These are phyloP conservation scores for Apiotrichum akiyoshidainum DNA, from an alignment of 1,284 basidiomycete genomes.

Conservation along the genomic window DNA sequence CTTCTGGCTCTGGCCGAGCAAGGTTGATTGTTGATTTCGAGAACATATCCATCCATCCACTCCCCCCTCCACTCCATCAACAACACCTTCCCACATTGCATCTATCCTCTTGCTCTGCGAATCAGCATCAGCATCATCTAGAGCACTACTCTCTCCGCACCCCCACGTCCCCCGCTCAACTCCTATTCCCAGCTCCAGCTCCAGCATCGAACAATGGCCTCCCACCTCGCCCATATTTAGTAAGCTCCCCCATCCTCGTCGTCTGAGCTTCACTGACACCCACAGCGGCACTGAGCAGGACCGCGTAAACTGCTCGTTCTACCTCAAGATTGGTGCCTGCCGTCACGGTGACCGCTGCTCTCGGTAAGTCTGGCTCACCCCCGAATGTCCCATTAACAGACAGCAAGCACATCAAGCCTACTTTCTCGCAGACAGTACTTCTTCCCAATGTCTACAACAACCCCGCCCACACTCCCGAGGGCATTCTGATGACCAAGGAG, in stretches of 20 bases:
- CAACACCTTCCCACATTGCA: no score
- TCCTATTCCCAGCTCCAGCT: background rate
- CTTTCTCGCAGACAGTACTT: slow-evolving; percentile 94
- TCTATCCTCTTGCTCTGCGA: no score
- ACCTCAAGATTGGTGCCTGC: slow-evolving; percentile 52
- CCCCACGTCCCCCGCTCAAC: background rate
- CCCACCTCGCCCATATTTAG: slow-evolving; percentile 51
- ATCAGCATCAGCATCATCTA: background rate
- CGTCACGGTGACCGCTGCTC: slow-evolving; percentile 51
- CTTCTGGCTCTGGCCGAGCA: no score
- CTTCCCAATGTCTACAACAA: slow-evolving; percentile 99
- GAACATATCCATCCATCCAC: no score
- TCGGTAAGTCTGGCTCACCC: slow-evolving; percentile 25
- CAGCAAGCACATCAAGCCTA: slow-evolving; percentile 93
- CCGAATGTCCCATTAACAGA: slow-evolving; percentile 36
- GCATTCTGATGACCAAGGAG: slow-evolving; percentile 58
- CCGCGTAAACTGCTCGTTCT: slow-evolving; percentile 52
- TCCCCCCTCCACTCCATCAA: no score
- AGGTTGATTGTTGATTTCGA: no score
- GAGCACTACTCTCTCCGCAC: background rate
- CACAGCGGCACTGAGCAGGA: slow-evolving; percentile 52
- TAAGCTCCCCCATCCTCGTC: slow-evolving; percentile 28
- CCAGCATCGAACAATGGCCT: slow-evolving; percentile 35
- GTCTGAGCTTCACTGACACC: slow-evolving; percentile 7
- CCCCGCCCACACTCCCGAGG: slow-evolving; percentile 83